Conservation (phyloP, 2,329 filamentous ascomycete species). For the Ophiocordyceps camponoti-leonardi region DNA sequence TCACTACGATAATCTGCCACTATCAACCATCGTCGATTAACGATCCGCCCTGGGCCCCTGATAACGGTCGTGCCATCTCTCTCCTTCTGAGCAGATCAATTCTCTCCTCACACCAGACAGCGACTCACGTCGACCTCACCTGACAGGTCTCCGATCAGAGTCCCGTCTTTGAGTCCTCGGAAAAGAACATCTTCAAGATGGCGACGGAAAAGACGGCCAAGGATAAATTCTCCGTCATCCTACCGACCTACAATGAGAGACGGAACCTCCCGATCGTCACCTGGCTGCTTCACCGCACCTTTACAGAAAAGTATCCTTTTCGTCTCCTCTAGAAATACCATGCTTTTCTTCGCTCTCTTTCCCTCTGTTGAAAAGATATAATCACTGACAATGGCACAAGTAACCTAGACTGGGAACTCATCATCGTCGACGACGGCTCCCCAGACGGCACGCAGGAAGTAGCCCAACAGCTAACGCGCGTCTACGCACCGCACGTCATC, state of each 20-base stretch:
- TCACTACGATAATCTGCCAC: too few relatives aligned
- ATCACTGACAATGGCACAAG: conserved; percentile 24
- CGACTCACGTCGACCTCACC: too few relatives aligned
- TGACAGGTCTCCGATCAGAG: too few relatives aligned
- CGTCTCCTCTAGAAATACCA: background rate
- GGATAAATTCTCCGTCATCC: conserved; percentile 89
- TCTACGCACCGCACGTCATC: conserved; percentile 63
- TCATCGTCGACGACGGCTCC: conserved; percentile 96
- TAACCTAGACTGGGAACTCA: conserved; percentile 88
- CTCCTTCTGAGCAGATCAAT: too few relatives aligned
- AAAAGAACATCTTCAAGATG: conserved; percentile 18
- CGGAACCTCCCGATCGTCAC: conserved; percentile 90
- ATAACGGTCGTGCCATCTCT: too few relatives aligned
- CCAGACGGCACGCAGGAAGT: conserved; percentile 89
- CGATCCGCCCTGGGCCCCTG: too few relatives aligned
- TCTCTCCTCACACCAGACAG: too few relatives aligned
- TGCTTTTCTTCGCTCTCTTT: too few relatives aligned
- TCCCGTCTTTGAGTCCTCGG: too few relatives aligned
- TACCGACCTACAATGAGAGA: conserved; percentile 97
- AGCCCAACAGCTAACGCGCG: conserved; percentile 75
- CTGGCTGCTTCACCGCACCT: conserved; percentile 85
- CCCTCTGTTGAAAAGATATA: background rate
- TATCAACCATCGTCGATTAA: too few relatives aligned
- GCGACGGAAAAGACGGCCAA: conserved; percentile 23
- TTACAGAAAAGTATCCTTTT: conserved; percentile 56